Percentiles rank a stretch among this genome's conserved stretches.
Conservation (phyloP, 1,284 basidiomycete genomes). For the Megacollybia platyphylla region DNA sequence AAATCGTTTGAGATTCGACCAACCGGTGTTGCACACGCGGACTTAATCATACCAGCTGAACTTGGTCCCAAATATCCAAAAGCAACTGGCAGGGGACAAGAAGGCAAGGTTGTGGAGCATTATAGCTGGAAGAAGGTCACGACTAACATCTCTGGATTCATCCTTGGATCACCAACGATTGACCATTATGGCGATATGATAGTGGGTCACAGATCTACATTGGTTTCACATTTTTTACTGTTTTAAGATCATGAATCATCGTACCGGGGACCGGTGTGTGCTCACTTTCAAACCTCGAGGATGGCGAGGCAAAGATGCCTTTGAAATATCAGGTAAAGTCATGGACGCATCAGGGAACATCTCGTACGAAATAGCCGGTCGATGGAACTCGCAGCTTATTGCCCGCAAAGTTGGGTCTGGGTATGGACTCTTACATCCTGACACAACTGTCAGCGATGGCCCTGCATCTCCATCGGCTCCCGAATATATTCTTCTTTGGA, state of each 20-base stretch:
- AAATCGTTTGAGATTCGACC: slow-evolving; percentile 95
- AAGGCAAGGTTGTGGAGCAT: slow-evolving; percentile 63
- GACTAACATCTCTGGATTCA: slow-evolving; percentile 88
- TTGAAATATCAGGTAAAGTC: slow-evolving; percentile 85
- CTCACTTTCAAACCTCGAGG: slow-evolving; percentile 94
- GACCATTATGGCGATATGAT: slow-evolving; percentile 96
- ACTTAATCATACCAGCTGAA: slow-evolving; percentile 69
- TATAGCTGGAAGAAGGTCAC: slow-evolving; percentile 96
- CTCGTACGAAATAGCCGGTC: slow-evolving; percentile 85
- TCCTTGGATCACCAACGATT: slow-evolving; percentile 86
- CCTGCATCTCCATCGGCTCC: slow-evolving; percentile 34
- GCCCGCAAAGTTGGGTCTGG: slow-evolving; percentile 65
- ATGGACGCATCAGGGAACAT: slow-evolving; percentile 53
- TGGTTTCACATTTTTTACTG: slow-evolving; percentile 7
- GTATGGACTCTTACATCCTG: slow-evolving; percentile 62
- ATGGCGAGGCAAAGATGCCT: slow-evolving; percentile 88
- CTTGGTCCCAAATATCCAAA: slow-evolving; percentile 48
- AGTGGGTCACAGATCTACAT: slow-evolving; percentile 32
- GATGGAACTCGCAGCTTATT: slow-evolving; percentile 93
- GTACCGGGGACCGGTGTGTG: slow-evolving; percentile 82
- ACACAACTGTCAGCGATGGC: slow-evolving; percentile 39
- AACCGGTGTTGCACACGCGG: slow-evolving; percentile 86
- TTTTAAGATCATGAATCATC: slow-evolving; percentile 75
- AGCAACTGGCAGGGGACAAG: slow-evolving; percentile 22
- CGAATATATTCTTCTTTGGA: slow-evolving; percentile 82